Evolutionary conservation across 768 basidiomycete genomes (phyloP), one percentile per base, ranked within the genome.

Genomic region (Gymnopilus dilepis): DNA sequence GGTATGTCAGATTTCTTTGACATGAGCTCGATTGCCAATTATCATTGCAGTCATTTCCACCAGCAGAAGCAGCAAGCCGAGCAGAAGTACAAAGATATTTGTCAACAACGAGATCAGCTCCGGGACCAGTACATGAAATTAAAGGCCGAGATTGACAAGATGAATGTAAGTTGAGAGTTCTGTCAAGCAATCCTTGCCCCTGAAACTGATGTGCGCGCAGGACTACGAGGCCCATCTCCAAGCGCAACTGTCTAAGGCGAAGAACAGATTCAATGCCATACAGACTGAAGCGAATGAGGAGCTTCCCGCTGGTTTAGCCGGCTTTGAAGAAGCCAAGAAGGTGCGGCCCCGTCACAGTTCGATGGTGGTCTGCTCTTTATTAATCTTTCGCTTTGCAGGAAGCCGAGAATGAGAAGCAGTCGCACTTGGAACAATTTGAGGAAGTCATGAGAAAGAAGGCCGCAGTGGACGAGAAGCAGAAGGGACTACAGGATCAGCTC

Each of bases 201-300:
- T 38, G 17, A 56, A 43, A 1, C 19, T 3, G 1, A 22, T 11
- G 9, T 34, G 24, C n/a, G 21, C 42, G 6, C 58, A 81, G 80
- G 41, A 33, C 8, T 66, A 76, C 55, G 77, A 75, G 28, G 62
- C 47, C 43, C 40, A 51, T 3, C 71, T 77, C 22, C 69, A 77
- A 47, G 51, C 66, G 1, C 45, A 61, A 3, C 41, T 69, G 17
- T 67, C 74, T 37, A 48, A 48, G 6, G 77, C 79, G 30, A 86
- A 78, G 69, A 33, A 62, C 6, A 66, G 63, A 1, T 72, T 84
- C 40, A 67, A 69, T 30, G 73, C 74, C 21, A 69, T 90, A 17
- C 83, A 88, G 63, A 76, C 82, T 34, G 88, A 90, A 62, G 80
- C 82, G 12, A 90, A 89, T 59, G 88, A 91, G 19, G 89, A 90